Evolutionary conservation across 257 asterid genomes (phyloP).

Genomic region (Penstemon davidsonii): DNA sequence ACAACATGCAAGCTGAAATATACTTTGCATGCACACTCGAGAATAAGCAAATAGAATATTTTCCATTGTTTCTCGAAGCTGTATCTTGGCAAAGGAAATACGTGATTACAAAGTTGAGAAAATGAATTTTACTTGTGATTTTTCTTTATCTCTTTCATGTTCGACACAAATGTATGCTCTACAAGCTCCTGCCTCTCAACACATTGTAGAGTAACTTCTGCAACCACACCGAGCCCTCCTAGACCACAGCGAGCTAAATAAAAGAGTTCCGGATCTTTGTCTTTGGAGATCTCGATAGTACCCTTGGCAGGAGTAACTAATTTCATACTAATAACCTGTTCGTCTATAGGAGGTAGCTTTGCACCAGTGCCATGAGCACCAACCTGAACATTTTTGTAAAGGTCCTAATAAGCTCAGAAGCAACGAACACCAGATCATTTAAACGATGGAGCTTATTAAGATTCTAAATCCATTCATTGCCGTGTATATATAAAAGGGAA

Average conservation of each 20-base stretch:
- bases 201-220: constrained; percentile 94
- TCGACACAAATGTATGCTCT: constrained; percentile 82
- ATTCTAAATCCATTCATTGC: background rate
- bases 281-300: constrained; percentile 78
- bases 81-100: constrained; percentile 9
- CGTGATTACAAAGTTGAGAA: constrained; percentile 22
- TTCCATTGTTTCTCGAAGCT: constrained; percentile 2
- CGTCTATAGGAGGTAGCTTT: constrained; percentile 89
- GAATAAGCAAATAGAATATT: background rate
- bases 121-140: constrained; percentile 73
- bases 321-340: constrained; percentile 95
- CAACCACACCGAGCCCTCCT: constrained; percentile 98
- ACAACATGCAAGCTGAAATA: background rate
- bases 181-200: constrained; percentile 93
- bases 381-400: constrained; percentile 51
- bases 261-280: constrained; percentile 86
- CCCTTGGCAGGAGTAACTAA: constrained; percentile 92
- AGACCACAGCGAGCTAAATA: constrained; percentile 96
- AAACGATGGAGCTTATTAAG: too few species aligned
- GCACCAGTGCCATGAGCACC: constrained; percentile 99
- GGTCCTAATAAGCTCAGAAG: background rate
- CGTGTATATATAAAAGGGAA: background rate
- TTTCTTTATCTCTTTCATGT: constrained; percentile 73
- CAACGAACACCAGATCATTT: constrained; percentile 14
- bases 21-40: background rate